phyloP scores from a whole-genome alignment of 176 grass and related monocot species.

The Melocanna baccifera region DNA sequence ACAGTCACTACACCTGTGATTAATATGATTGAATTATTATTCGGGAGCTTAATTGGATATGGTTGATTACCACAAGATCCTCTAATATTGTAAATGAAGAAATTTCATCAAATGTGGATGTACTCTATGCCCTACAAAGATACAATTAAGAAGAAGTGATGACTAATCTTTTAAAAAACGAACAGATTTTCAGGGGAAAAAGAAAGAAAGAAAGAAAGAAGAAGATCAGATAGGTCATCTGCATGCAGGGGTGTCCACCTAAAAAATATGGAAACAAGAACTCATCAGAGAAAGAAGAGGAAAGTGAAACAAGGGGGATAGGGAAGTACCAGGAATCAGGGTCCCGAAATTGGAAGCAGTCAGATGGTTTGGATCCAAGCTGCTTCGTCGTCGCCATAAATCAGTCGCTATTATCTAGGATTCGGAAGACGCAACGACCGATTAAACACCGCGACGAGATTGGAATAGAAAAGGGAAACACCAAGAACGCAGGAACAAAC shows the following conservation, averaged over 20 bases:
- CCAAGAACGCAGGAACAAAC: not conserved
- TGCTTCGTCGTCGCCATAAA: conserved; percentile 22
- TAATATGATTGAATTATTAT: not conserved
- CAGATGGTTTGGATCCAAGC: conserved; percentile 46
- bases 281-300: not conserved
- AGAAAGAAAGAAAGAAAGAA: not conserved
- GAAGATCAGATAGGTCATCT: not conserved
- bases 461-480: not conserved
- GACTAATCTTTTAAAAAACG: not conserved
- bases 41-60: not conserved
- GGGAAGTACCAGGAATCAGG: conserved; percentile 40
- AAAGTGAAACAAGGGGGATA: not conserved
- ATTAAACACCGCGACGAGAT: not conserved
- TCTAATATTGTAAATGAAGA: not conserved
- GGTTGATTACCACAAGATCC: not conserved
- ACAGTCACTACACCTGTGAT: not conserved
- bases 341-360: conserved; percentile 35
- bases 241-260: not conserved
- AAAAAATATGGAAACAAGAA: not conserved
- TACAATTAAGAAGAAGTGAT: not conserved
- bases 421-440: not conserved
- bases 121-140: not conserved
- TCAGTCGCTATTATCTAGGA: not conserved
- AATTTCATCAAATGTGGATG: not conserved
- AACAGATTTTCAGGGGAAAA: not conserved